Percentiles rank a stretch among this genome's conserved stretches.
Evolutionary conservation across 306 rosid genomes (phyloP).

Genomic region (Lagenaria siceraria): DNA sequence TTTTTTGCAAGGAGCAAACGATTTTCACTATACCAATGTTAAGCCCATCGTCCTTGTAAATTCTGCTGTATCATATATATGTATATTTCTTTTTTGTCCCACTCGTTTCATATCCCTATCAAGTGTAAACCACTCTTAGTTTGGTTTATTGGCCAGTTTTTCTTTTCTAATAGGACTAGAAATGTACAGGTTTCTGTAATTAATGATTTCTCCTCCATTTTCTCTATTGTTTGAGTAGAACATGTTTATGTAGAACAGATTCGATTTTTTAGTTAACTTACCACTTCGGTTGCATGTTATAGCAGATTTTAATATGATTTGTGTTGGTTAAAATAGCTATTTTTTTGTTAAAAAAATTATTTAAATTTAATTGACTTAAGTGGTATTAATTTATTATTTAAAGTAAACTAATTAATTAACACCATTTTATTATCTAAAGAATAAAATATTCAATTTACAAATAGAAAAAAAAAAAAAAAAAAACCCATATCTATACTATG

Average conservation of each 20-base stretch:
- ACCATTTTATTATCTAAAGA: no score
- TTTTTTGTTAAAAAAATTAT: no score
- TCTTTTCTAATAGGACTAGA: slow-evolving; percentile 34
- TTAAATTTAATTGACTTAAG: no score
- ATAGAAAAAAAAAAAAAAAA: no score
- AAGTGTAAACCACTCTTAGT: background rate
- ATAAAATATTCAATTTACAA: no score
- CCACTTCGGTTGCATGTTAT: no score
- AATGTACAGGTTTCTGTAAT: slow-evolving; percentile 79
- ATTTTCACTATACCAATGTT: slow-evolving; percentile 89
- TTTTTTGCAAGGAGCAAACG: slow-evolving; percentile 75
- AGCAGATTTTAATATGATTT: no score
- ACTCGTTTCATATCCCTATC: background rate
- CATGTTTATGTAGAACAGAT: background rate
- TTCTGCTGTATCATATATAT: slow-evolving; percentile 26
- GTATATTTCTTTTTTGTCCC: slow-evolving; percentile 9
- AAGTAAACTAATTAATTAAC: no score
- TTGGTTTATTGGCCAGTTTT: slow-evolving; percentile 5
- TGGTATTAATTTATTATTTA: no score
- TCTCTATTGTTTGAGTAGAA: background rate
- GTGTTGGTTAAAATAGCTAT: no score
- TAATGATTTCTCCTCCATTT: slow-evolving; percentile 40
- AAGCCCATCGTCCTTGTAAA: slow-evolving; percentile 37
- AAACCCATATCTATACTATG: no score
- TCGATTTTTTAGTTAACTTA: background rate